A percentile compares a stretch with the other conserved stretches of the same genome.
phyloP scores from a whole-genome alignment of 495 filamentous ascomycete species.

The Opeltia flavorubescens region DNA sequence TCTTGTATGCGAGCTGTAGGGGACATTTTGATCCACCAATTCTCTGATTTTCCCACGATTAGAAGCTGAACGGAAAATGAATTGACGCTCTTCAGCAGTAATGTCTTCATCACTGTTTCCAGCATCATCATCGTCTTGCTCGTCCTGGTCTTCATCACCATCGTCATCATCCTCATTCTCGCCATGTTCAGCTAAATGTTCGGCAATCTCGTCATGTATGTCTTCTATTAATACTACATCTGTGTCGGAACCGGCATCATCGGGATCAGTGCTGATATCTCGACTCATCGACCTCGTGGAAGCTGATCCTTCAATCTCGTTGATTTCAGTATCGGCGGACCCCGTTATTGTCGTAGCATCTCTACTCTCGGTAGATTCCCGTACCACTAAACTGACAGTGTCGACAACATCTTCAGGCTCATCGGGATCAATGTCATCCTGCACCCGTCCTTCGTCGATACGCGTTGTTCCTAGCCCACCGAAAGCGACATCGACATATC shows the following conservation, averaged over 20 bases:
- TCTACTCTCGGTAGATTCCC: background rate
- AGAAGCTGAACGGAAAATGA: constrained; percentile 24
- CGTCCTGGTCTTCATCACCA: constrained; percentile 20
- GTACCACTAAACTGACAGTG: constrained; percentile 18
- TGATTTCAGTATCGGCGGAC: background rate
- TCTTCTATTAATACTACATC: constrained; percentile 15
- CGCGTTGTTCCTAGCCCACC: constrained; percentile 37
- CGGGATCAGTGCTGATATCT: constrained; percentile 10
- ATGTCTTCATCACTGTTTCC: constrained; percentile 19
- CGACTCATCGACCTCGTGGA: background rate
- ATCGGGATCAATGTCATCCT: constrained; percentile 30
- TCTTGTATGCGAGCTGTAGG: constrained; percentile 43
- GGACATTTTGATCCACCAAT: constrained; percentile 38
- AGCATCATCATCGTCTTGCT: constrained; percentile 22
- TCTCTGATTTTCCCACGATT: constrained; percentile 25
- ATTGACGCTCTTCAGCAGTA: constrained; percentile 17
- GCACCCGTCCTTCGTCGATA: constrained; percentile 25
- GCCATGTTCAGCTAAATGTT: constrained; percentile 22
- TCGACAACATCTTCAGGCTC: constrained; percentile 28
- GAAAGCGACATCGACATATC: constrained; percentile 48
- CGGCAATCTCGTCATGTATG: constrained; percentile 20
- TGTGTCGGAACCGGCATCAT: constrained; percentile 13
- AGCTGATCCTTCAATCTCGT: constrained; percentile 1
- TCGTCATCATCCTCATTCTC: constrained; percentile 22
- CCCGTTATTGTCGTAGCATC: background rate